phyloP scores from a whole-genome alignment of 257 asterid genomes.

The Plantago ovata region DNA sequence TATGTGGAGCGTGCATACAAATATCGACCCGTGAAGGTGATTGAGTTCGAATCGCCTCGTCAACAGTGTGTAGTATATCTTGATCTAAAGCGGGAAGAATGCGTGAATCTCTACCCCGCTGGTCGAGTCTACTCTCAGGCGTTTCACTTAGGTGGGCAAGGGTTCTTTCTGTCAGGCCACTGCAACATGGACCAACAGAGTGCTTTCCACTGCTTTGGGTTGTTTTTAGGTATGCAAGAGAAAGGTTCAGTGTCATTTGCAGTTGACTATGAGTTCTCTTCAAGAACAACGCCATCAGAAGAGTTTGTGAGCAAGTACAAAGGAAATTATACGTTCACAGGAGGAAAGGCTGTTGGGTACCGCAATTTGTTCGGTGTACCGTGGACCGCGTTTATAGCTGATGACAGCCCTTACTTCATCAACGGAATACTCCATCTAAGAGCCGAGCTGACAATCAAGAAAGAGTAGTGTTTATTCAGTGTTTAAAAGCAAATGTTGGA shows the following conservation, averaged over 20 bases:
- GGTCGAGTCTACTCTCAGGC: conserved; percentile 80
- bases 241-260: conserved; percentile 54
- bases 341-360: conserved; percentile 75
- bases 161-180: conserved; percentile 76
- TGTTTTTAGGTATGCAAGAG: conserved; percentile 81
- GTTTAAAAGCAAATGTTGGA: too few species aligned
- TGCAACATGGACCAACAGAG: conserved; percentile 79
- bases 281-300: conserved; percentile 48
- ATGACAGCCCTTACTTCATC: conserved; percentile 58
- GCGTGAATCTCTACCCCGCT: conserved; percentile 53
- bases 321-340: conserved; percentile 57
- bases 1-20: conserved; percentile 73
- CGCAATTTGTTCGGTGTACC: conserved; percentile 56
- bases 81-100: conserved; percentile 72
- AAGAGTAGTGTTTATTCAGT: conserved; percentile 4
- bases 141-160: conserved; percentile 82
- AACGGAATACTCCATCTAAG: conserved; percentile 73
- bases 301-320: conserved; percentile 59
- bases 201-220: conserved; percentile 63
- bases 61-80: conserved; percentile 76
- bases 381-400: conserved; percentile 65
- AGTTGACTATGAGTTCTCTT: conserved; percentile 73
- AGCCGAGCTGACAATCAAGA: conserved; percentile 60
- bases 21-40: conserved; percentile 70
- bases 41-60: conserved; percentile 66